Percentiles rank a stretch among this genome's conserved stretches.
Evolutionary conservation across 75 land plant species (phyloP).

Genomic region (Ceratopteris richardii): DNA sequence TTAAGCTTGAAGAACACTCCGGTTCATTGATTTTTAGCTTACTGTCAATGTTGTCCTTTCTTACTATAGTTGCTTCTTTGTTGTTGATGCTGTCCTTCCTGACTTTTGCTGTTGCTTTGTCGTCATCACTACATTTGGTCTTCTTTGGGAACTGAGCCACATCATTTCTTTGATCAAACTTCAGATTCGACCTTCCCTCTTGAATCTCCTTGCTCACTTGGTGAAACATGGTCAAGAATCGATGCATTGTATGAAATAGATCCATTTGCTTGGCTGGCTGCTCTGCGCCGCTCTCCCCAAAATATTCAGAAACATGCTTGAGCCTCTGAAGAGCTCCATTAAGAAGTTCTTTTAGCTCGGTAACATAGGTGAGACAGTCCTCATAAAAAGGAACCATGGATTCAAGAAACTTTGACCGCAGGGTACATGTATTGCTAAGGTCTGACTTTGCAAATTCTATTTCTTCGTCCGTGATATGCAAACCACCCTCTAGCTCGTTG

Average conservation of each 20-base stretch:
- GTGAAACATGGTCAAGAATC: constrained; percentile 32
- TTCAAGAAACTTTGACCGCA: not conserved
- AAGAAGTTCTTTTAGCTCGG: constrained; percentile 1
- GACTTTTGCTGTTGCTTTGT: no score
- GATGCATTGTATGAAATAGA: constrained; percentile 20
- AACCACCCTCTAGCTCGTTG: constrained; percentile 23
- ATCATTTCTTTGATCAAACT: not conserved
- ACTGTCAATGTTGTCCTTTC: no score
- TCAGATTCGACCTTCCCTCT: not conserved
- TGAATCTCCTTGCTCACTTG: constrained; percentile 22
- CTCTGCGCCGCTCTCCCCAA: constrained; percentile 18
- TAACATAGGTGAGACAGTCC: constrained; percentile 6
- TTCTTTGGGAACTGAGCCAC: not conserved
- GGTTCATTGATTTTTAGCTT: no score
- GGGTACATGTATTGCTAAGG: not conserved
- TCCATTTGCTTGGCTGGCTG: constrained; percentile 14
- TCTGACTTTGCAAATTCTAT: constrained; percentile 1
- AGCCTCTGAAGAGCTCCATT: constrained; percentile 11
- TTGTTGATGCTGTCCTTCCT: no score
- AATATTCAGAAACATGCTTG: constrained; percentile 19
- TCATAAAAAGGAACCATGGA: constrained; percentile 13
- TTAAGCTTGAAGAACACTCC: no score
- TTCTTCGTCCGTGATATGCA: constrained; percentile 16
- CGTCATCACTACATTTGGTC: no score
- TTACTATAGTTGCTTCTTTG: no score